Conservation (phyloP, 306 rosid genomes). For the Cucumis melo region DNA sequence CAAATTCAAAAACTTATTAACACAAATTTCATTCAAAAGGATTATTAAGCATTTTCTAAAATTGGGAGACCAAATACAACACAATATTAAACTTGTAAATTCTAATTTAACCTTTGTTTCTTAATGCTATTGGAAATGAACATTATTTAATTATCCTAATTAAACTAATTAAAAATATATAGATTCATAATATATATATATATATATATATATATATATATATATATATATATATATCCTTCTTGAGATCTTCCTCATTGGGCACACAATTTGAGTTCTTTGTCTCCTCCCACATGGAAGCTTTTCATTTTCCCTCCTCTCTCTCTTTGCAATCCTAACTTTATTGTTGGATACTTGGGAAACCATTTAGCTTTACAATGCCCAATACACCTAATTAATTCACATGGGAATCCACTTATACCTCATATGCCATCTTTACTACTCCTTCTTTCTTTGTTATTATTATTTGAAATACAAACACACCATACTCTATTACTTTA, state of each 20-base stretch:
- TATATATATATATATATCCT: too few relatives aligned
- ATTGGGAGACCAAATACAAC: too few relatives aligned
- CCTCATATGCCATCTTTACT: neutral
- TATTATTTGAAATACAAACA: too few relatives aligned
- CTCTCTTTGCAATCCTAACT: neutral
- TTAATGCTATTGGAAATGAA: neutral
- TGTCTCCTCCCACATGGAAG: neutral
- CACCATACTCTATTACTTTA: neutral
- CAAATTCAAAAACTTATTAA: too few relatives aligned
- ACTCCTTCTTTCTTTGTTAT: too few relatives aligned
- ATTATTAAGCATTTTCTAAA: too few relatives aligned
- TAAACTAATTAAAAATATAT: neutral
- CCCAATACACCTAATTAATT: neutral
- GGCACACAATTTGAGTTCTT: neutral
- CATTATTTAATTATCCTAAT: too few relatives aligned
- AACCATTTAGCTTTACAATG: constrained; percentile 1
- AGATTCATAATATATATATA: too few relatives aligned
- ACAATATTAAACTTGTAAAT: too few relatives aligned
- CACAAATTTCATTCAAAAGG: too few relatives aligned
- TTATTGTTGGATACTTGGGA: neutral
- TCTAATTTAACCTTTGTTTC: too few relatives aligned
- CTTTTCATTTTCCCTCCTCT: neutral
- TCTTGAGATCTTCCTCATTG: neutral
- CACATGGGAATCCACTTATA: neutral
- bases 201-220: too few relatives aligned